phyloP scores from a whole-genome alignment of 345 rosid species.

The Arabidopsis suecica region DNA sequence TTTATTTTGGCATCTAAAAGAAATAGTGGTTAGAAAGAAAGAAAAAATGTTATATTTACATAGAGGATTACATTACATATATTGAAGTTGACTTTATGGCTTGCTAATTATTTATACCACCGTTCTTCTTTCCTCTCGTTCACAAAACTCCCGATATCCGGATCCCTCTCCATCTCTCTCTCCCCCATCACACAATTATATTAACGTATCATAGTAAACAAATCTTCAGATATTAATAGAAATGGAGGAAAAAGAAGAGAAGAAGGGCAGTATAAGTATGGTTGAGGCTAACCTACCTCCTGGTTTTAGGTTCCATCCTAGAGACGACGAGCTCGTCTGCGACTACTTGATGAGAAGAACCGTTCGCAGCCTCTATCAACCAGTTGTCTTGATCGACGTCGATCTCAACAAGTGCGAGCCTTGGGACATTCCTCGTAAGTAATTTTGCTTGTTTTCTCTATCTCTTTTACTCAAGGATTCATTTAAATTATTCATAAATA shows the following conservation, averaged over 20 bases:
- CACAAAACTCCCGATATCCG: slow-evolving; percentile 16
- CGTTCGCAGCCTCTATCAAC: slow-evolving; percentile 53
- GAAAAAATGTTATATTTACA: neutral
- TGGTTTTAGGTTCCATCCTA: slow-evolving; percentile 92
- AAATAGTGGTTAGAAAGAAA: slow-evolving; percentile 5
- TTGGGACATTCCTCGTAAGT: slow-evolving; percentile 90
- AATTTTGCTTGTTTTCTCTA: neutral
- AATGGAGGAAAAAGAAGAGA: slow-evolving; percentile 34
- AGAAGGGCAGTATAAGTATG: slow-evolving; percentile 56
- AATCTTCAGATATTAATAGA: slow-evolving; percentile 3
- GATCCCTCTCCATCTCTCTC: slow-evolving; percentile 23
- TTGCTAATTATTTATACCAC: slow-evolving; percentile 37
- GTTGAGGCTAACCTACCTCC: slow-evolving; percentile 82
- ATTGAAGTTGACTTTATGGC: slow-evolving; percentile 39
- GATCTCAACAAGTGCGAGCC: slow-evolving; percentile 95
- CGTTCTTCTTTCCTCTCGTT: slow-evolving; percentile 29
- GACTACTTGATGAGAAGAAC: slow-evolving; percentile 72
- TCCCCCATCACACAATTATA: slow-evolving; percentile 7
- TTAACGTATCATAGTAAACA: slow-evolving; percentile 14
- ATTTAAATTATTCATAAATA: neutral
- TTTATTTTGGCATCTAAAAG: neutral
- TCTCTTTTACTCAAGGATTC: neutral
- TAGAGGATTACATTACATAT: neutral
- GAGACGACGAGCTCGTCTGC: slow-evolving; percentile 85
- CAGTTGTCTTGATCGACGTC: slow-evolving; percentile 73